Base-by-base conservation (phyloP, 352 stramenopile species). In the Phytopythium chamaehyphon region DNA sequence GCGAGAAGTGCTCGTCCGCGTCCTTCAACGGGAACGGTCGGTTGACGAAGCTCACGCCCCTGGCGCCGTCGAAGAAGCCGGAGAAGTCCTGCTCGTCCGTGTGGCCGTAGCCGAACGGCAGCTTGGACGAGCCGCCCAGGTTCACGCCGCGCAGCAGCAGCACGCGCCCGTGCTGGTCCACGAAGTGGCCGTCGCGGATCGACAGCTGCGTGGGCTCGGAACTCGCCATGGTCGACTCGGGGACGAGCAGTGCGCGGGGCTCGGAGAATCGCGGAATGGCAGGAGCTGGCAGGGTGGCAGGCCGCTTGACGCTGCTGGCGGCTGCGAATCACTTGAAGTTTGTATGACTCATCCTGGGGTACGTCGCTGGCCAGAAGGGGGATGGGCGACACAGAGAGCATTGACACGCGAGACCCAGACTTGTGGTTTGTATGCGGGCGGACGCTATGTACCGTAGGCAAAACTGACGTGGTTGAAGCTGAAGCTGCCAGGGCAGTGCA, bases 71-170 rank as follows among this genome's bases (percentile, higher is more conserved):
- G 54, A 88, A 88, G 54, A 90, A 88, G 19, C 22, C 44, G 21
- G 24, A 53, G 40, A 63, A 33, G 19, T 46, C 33, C 21, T 73
- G 56, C 9, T 59, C 54, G 40, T 90, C 61, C 5, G 64, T 74
- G 57, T 89, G 81, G 16, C 51, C 55, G 57, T 88, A 83, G 19
- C 69, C 69, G 16, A 43, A 40, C 2, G 89, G 89, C 11, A 96
- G 70, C 67, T 97, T 97, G 42, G 86, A 95, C 0, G 86, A 83
- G 21, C 89, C 89, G 49, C 82, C 82, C 19, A 97, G 55, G 62
- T 97, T 97, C 6, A 97, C 84, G 47, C 89, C 88, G 28, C 84
- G 83, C 21, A 96, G 60, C 6, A 96, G 57, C 11, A 76, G 55
- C 18, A 90, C 78, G 36, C 88, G 78, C 21, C 72, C 80, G 19